phyloP scores from a whole-genome alignment of 176 grass and related monocot genomes.

The Triticum timopheevii region DNA sequence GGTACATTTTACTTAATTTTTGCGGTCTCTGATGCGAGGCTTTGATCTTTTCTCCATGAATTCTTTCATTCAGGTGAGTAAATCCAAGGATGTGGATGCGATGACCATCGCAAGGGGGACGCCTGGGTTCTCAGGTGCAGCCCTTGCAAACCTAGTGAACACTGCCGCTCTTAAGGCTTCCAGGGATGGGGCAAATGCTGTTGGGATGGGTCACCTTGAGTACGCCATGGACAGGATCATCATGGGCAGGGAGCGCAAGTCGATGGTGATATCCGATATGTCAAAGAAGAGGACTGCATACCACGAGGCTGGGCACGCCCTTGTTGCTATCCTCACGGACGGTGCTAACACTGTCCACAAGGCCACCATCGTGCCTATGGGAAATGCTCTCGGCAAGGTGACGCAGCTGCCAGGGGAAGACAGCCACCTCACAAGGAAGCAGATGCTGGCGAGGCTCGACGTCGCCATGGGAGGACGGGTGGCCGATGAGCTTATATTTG shows the following conservation, averaged over 20 bases:
- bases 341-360: neutral
- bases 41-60: neutral
- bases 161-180: neutral
- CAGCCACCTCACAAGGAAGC: neutral
- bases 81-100: neutral
- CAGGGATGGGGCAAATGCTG: neutral
- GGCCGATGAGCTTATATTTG: constrained; percentile 9
- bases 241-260: neutral
- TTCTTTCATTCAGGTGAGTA: neutral
- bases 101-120: neutral
- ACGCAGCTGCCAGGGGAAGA: neutral
- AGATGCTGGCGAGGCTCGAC: neutral
- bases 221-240: neutral
- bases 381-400: neutral
- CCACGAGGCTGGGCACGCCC: neutral
- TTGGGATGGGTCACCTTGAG: neutral
- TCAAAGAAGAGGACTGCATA: neutral
- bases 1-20: constrained; percentile 11
- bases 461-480: neutral
- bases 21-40: neutral
- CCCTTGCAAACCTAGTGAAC: neutral
- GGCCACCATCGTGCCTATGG: neutral
- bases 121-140: neutral
- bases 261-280: neutral
- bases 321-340: neutral